Evolutionary conservation across 805 yeast species (phyloP).

Genomic region (Saccharomycopsis sp.): DNA sequence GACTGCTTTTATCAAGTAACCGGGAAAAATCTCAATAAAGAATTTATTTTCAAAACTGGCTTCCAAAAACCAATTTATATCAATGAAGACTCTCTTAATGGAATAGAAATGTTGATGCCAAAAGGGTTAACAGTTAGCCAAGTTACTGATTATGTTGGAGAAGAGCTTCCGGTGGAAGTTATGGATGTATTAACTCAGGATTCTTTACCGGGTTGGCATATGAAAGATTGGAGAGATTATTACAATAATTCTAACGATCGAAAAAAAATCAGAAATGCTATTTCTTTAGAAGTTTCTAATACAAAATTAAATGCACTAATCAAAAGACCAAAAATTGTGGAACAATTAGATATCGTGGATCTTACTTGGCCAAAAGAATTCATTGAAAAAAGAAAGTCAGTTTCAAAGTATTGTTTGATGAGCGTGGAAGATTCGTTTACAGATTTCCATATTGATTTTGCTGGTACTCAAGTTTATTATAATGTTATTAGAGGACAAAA

Average conservation of each 20-base stretch:
- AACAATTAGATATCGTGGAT: slow-evolving; percentile 57
- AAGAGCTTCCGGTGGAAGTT: slow-evolving; percentile 56
- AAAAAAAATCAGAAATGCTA: slow-evolving; percentile 67
- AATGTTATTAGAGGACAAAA: slow-evolving; percentile 70
- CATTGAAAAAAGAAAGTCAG: slow-evolving; percentile 36
- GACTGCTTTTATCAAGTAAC: slow-evolving; percentile 8
- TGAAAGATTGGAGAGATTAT: slow-evolving; percentile 68
- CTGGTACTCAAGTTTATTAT: slow-evolving; percentile 87
- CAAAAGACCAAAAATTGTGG: slow-evolving; percentile 56
- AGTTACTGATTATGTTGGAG: slow-evolving; percentile 52
- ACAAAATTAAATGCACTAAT: slow-evolving; percentile 40
- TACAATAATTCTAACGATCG: slow-evolving; percentile 38
- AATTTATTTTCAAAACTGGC: slow-evolving; percentile 27
- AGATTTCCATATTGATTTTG: slow-evolving; percentile 87
- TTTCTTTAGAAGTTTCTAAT: slow-evolving; percentile 67
- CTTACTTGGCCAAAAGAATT: slow-evolving; percentile 42
- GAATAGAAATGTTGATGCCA: slow-evolving; percentile 41
- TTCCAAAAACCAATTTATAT: slow-evolving; percentile 37
- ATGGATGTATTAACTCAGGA: slow-evolving; percentile 86
- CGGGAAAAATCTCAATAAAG: slow-evolving; percentile 28
- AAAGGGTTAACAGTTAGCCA: slow-evolving; percentile 40
- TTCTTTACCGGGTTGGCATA: slow-evolving; percentile 47
- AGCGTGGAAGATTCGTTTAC: slow-evolving; percentile 73
- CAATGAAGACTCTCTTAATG: slow-evolving; percentile 26
- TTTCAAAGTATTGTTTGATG: slow-evolving; percentile 75